phyloP scores from a whole-genome alignment of 1,284 basidiomycete species.

The Irpex rosettiformis region DNA sequence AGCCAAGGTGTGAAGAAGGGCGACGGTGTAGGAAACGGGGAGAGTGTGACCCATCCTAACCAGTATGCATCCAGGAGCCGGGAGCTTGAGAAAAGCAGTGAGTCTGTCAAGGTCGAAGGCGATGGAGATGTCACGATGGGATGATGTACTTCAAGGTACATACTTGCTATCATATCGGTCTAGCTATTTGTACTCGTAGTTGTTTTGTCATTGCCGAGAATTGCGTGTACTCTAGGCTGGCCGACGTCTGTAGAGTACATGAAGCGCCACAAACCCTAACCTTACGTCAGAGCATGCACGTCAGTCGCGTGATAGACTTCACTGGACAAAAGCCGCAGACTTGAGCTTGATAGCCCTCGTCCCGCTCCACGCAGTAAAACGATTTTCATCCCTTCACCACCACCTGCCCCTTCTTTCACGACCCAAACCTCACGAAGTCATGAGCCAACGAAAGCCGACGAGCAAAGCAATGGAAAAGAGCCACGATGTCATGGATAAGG shows the following conservation, averaged over 20 bases:
- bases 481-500: constrained; percentile 22
- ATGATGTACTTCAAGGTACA: too few species aligned
- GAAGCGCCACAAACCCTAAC: too few species aligned
- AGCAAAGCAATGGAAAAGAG: constrained; percentile 13
- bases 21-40: constrained; percentile 84
- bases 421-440: constrained; percentile 10
- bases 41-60: constrained; percentile 94
- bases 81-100: constrained; percentile 52
- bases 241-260: too few species aligned
- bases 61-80: constrained; percentile 73
- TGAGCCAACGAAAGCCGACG: constrained; percentile 31
- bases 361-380: constrained; percentile 6
- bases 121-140: constrained; percentile 34
- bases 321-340: too few species aligned
- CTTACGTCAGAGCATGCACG: constrained; percentile 4
- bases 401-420: not conserved
- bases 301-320: constrained; percentile 10
- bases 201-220: constrained; percentile 1
- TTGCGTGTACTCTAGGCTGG: constrained; percentile 40
- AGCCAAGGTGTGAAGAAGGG: constrained; percentile 78
- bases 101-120: constrained; percentile 27
- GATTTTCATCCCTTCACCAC: not conserved
- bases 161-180: too few species aligned
- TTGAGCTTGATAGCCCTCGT: not conserved
- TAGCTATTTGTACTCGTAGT: too few species aligned